Conservation (phyloP, 139 green algal genomes). For the Diplosphaera chodatii region DNA sequence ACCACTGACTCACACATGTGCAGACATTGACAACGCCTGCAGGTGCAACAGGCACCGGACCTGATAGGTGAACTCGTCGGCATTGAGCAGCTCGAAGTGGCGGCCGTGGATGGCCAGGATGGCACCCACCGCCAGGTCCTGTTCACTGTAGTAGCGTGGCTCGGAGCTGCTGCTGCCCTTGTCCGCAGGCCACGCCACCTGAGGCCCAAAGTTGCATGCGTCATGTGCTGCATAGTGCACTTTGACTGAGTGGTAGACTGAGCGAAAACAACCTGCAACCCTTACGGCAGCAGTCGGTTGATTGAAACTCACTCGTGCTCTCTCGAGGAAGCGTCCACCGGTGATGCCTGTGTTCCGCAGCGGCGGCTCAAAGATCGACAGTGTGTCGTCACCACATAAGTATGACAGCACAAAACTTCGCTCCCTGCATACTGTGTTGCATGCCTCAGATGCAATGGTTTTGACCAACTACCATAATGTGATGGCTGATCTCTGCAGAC, state of each 20-base stretch:
- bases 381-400: conserved; percentile 83
- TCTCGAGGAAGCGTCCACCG: conserved; percentile 90
- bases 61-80: conserved; percentile 81
- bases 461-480: not conserved
- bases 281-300: conserved; percentile 24
- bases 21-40: too few relatives aligned
- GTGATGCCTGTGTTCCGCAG: conserved; percentile 73
- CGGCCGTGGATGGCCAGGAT: conserved; percentile 63
- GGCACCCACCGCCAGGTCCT: conserved; percentile 74
- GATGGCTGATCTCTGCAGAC: too few relatives aligned
- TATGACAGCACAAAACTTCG: conserved; percentile 85
- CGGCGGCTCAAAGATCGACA: conserved; percentile 85
- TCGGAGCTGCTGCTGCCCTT: conserved; percentile 24
- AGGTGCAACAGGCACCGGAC: too few relatives aligned
- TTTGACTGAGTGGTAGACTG: too few relatives aligned
- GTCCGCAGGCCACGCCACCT: conserved; percentile 26
- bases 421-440: conserved; percentile 11
- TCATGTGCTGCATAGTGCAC: too few relatives aligned
- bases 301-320: conserved; percentile 23
- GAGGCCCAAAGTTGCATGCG: too few relatives aligned
- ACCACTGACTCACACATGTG: too few relatives aligned
- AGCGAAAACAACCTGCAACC: too few relatives aligned
- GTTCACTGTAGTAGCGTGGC: conserved; percentile 49
- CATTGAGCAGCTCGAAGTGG: conserved; percentile 72
- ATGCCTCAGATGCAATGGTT: too few relatives aligned